Evolutionary conservation across 805 yeast species (phyloP).

Genomic region (Kodamaea sagamina): DNA sequence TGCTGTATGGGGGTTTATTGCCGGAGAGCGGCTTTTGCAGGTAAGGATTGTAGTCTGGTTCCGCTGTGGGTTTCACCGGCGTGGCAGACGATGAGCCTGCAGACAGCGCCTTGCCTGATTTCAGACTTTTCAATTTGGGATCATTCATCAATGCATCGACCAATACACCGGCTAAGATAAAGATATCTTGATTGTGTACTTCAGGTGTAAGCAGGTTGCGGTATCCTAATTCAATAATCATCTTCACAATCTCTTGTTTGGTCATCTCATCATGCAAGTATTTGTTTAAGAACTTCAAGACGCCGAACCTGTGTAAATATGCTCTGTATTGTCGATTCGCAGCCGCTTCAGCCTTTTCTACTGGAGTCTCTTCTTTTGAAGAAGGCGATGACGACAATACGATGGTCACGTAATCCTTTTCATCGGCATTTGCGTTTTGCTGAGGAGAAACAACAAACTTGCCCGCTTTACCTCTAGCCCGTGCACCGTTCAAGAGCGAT

Average conservation of each 20-base stretch:
- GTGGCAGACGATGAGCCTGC: not conserved
- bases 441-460: no score
- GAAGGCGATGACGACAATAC: not conserved
- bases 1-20: constrained; percentile 11
- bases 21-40: constrained; percentile 3
- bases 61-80: not conserved
- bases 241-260: constrained; percentile 17
- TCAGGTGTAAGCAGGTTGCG: not conserved
- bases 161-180: not conserved
- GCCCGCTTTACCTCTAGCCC: not conserved
- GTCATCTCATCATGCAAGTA: constrained; percentile 17
- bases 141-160: not conserved
- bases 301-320: constrained; percentile 16
- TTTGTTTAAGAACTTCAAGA: constrained; percentile 16
- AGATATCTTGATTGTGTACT: not conserved
- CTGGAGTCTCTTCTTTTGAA: not conserved
- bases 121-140: not conserved
- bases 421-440: not conserved
- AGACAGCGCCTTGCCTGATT: not conserved
- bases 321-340: constrained; percentile 13
- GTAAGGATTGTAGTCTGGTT: constrained; percentile 7
- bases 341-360: not conserved
- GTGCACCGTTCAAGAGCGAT: not conserved
- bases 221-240: constrained; percentile 23
- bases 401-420: not conserved